These are phyloP conservation scores for Lipomyces chichibuensis DNA, from an alignment of 805 yeast genomes.

Conservation along the genomic window DNA sequence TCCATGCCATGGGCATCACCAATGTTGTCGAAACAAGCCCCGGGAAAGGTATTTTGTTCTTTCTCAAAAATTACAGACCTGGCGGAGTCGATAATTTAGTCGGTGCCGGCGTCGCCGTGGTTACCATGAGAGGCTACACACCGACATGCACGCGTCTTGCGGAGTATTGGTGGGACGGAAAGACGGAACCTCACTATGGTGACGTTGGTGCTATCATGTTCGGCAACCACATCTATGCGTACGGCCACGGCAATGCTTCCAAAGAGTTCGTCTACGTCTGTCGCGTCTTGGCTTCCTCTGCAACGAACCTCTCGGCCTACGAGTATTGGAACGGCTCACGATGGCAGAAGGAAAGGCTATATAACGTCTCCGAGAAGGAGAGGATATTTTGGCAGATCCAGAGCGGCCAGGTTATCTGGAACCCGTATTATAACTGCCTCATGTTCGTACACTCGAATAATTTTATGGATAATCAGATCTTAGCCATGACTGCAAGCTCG, in stretches of 20 bases:
- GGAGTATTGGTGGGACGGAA: constrained; percentile 11
- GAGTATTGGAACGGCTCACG: constrained; percentile 8
- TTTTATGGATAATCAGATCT: constrained; percentile 7
- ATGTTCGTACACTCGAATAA: background rate
- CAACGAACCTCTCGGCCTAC: constrained; percentile 1
- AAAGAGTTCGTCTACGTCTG: constrained; percentile 3
- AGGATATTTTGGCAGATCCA: constrained; percentile 4
- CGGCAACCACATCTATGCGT: constrained; percentile 9
- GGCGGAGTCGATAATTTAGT: background rate
- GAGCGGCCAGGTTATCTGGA: constrained; percentile 4
- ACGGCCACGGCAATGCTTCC: constrained; percentile 10
- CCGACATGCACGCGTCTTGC: constrained; percentile 6
- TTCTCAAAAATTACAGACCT: constrained; percentile 10
- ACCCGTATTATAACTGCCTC: constrained; percentile 4
- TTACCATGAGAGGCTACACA: background rate
- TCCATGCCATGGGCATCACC: constrained; percentile 10
- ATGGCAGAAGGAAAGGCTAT: constrained; percentile 7
- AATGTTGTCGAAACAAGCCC: constrained; percentile 7
- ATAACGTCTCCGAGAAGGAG: constrained; percentile 7
- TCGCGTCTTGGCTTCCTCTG: background rate
- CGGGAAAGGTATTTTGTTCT: background rate
- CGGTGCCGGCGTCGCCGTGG: constrained; percentile 10
- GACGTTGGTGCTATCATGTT: background rate
- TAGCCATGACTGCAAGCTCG: background rate
- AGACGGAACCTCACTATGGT: constrained; percentile 7